Percentiles rank a stretch among this genome's conserved stretches.
phyloP scores from a whole-genome alignment of 257 asterid species.

The Solanum commersonii region DNA sequence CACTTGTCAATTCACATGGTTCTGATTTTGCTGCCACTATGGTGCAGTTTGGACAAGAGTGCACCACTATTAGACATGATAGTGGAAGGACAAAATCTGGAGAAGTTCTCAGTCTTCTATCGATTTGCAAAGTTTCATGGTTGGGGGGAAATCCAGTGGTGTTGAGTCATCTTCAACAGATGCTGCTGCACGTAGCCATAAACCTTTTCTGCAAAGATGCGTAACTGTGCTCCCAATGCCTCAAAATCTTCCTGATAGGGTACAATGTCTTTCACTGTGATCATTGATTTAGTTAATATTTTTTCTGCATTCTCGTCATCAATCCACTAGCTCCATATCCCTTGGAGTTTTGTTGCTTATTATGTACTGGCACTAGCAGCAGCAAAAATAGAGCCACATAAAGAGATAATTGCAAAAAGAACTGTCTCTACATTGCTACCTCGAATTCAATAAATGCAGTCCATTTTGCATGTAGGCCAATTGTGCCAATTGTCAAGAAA shows the following conservation, averaged over 20 bases:
- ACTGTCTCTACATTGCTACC: neutral
- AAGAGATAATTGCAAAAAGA: slow-evolving; percentile 14
- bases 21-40: neutral
- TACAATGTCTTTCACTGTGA: slow-evolving; percentile 76
- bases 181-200: slow-evolving; percentile 25
- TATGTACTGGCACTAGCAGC: slow-evolving; percentile 28
- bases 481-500: neutral
- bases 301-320: neutral
- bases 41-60: slow-evolving; percentile 65
- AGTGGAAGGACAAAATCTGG: slow-evolving; percentile 75
- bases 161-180: slow-evolving; percentile 41
- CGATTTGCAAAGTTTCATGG: slow-evolving; percentile 84
- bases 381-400: slow-evolving; percentile 18
- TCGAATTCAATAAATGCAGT: neutral
- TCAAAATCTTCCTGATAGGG: slow-evolving; percentile 56
- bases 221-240: slow-evolving; percentile 69
- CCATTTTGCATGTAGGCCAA: neutral
- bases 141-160: slow-evolving; percentile 52
- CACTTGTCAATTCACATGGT: neutral
- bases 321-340: slow-evolving; percentile 8
- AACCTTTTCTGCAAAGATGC: slow-evolving; percentile 54
- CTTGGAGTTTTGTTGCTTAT: slow-evolving; percentile 10
- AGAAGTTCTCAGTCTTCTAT: slow-evolving; percentile 75
- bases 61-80: slow-evolving; percentile 56
- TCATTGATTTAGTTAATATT: slow-evolving; percentile 26